Evolutionary conservation across 1,284 basidiomycete genomes (phyloP).

Genomic region (Cutaneotrichosporon sp.): DNA sequence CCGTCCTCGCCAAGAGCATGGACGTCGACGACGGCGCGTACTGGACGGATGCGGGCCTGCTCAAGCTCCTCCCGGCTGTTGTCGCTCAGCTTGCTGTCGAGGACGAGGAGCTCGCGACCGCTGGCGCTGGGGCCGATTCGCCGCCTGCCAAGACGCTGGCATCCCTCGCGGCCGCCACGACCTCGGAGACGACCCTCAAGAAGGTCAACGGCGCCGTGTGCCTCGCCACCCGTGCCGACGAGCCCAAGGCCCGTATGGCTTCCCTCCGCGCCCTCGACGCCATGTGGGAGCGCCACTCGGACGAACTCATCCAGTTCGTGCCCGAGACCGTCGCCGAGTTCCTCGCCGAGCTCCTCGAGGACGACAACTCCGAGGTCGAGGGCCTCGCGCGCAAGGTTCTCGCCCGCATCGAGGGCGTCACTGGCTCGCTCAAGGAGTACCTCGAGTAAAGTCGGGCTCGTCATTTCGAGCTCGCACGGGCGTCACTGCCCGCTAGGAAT

Average conservation of each 20-base stretch:
- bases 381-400: slow-evolving; percentile 53
- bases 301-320: slow-evolving; percentile 61
- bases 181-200: slow-evolving; percentile 66
- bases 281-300: slow-evolving; percentile 67
- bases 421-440: slow-evolving; percentile 54
- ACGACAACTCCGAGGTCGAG: slow-evolving; percentile 55
- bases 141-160: slow-evolving; percentile 57
- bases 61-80: slow-evolving; percentile 63
- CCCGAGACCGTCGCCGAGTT: slow-evolving; percentile 59
- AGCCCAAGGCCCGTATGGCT: slow-evolving; percentile 64
- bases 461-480: not conserved
- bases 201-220: slow-evolving; percentile 78
- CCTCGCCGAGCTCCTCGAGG: slow-evolving; percentile 57
- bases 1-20: slow-evolving; percentile 69
- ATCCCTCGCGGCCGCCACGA: slow-evolving; percentile 62
- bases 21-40: slow-evolving; percentile 80
- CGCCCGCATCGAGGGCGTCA: slow-evolving; percentile 53
- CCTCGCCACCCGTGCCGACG: slow-evolving; percentile 82
- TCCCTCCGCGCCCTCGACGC: slow-evolving; percentile 69
- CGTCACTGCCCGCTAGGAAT: not conserved
- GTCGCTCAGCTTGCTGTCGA: slow-evolving; percentile 67
- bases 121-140: slow-evolving; percentile 17
- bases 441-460: slow-evolving; percentile 33
- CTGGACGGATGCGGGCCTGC: slow-evolving; percentile 81
- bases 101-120: slow-evolving; percentile 21